Evolutionary conservation across 2,329 filamentous ascomycete genomes (phyloP), one percentile per base, ranked within the genome.

Genomic region (Sporothrix pseudoabietina): DNA sequence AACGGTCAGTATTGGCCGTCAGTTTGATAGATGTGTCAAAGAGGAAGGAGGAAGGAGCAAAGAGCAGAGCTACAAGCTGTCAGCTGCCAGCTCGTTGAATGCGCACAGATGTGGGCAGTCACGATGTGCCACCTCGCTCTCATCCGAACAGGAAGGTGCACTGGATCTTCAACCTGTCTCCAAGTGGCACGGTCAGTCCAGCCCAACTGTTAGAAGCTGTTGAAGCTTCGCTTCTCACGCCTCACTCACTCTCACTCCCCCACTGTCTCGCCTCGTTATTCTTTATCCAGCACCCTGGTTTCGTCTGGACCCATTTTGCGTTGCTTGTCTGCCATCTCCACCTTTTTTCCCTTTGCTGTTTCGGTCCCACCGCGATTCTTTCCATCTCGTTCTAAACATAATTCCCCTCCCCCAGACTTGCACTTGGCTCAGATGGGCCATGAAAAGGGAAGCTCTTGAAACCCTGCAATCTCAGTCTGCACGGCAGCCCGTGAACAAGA

Each of bases 351-450:
- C 39, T 44, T 49, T 44, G 16, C 32, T 52, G 26, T n/a, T 52
- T 30, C 63, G 19, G 8, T 22, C 63, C 63, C 63, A 66, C 63
- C 63, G 63, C 63, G 22, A n/a, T 66, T 22, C 16, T 6, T 32
- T 49, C 39, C 26, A 49, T 66, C 63, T 49, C 22, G 14, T 49
- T 49, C 39, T 66, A 4, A 41, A 5, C 8, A 4, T 35, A 35
- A 35, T 22, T 14, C 7, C 3, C 68, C 68, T 70, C 68, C 68
- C 68, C 41, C 70, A 63, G 70, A 71, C 70, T 71, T 39, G 3
- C 32, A 3, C 63, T 49, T 30, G 63, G 44, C 41, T 22, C 4
- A 7, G 19, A 10, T 35, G 9, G 57, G 16, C 12, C 19, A 55
- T 12, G 32, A 10, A 16, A 9, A 49, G 14, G 14, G 44, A 49